Evolutionary conservation across 1,284 basidiomycete species (phyloP).

Genomic region (Cerrena zonata): DNA sequence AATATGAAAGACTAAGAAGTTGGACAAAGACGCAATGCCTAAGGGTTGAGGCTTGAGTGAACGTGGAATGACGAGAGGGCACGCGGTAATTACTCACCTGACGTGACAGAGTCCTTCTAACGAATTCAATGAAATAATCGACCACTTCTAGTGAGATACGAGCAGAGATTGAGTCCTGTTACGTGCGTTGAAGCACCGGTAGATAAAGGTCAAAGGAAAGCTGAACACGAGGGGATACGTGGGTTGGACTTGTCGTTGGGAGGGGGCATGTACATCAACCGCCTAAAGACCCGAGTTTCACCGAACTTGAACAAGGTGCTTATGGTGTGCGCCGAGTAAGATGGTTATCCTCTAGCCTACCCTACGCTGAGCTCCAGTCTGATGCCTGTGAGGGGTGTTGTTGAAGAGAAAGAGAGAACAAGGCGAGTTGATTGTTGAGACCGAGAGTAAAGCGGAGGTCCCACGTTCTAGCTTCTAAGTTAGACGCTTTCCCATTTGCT

Average conservation of each 20-base stretch:
- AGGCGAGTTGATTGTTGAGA: not conserved
- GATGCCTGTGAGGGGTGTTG: not conserved
- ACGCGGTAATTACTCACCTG: not conserved
- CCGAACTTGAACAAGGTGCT: not conserved
- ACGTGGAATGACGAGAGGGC: not conserved
- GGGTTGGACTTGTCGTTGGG: not conserved
- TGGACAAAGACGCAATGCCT: too few relatives aligned
- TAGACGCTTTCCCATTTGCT: constrained; percentile 1
- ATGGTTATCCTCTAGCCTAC: too few relatives aligned
- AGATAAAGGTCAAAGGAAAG: not conserved
- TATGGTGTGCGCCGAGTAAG: too few relatives aligned
- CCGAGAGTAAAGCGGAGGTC: not conserved
- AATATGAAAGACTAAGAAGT: not conserved
- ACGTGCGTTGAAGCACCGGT: not conserved
- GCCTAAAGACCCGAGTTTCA: not conserved
- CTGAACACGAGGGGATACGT: not conserved
- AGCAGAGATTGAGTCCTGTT: too few relatives aligned
- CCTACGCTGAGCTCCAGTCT: too few relatives aligned
- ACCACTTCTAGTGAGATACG: too few relatives aligned
- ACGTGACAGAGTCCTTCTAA: not conserved
- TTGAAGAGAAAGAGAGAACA: not conserved
- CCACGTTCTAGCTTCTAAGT: constrained; percentile 1
- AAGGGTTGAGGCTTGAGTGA: too few relatives aligned
- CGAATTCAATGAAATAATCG: too few relatives aligned
- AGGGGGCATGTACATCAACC: not conserved